A percentile compares a stretch with the other conserved stretches of the same genome.
phyloP scores from a whole-genome alignment of 192 early-diverging fungal genomes.

The Entomortierella parvispora region DNA sequence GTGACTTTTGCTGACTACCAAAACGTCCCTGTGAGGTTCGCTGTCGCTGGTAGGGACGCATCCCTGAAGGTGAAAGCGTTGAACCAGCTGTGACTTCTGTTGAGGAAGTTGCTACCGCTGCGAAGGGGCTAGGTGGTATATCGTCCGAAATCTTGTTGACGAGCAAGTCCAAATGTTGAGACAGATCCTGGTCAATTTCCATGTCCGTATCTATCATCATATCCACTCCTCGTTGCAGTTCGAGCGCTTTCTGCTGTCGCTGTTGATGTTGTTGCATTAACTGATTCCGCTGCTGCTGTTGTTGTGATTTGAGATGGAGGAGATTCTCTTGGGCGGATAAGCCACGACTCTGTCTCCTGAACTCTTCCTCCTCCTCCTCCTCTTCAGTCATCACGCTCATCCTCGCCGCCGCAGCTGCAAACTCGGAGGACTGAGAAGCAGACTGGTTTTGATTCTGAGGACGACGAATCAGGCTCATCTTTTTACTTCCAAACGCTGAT shows the following conservation, averaged over 20 bases:
- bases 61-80: too few species aligned
- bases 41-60: too few species aligned
- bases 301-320: neutral
- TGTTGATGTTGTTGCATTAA: neutral
- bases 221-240: neutral
- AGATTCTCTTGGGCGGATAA: neutral
- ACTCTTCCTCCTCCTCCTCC: too few species aligned
- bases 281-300: neutral
- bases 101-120: neutral
- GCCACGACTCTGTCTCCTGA: neutral
- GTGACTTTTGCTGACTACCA: too few species aligned
- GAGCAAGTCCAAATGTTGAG: conserved; percentile 31
- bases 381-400: too few species aligned
- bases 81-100: neutral
- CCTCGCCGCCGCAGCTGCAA: too few species aligned
- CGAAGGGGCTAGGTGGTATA: neutral
- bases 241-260: neutral
- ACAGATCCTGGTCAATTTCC: conserved; percentile 20
- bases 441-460: neutral
- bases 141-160: conserved; percentile 13
- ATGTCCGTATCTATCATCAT: conserved; percentile 24
- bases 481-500: conserved; percentile 14
- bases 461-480: neutral
- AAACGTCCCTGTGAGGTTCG: too few species aligned
- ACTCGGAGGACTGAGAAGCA: neutral